These are phyloP conservation scores for Stagonosporopsis tanaceti DNA, from an alignment of 2,329 filamentous ascomycete genomes.

Conservation along the genomic window DNA sequence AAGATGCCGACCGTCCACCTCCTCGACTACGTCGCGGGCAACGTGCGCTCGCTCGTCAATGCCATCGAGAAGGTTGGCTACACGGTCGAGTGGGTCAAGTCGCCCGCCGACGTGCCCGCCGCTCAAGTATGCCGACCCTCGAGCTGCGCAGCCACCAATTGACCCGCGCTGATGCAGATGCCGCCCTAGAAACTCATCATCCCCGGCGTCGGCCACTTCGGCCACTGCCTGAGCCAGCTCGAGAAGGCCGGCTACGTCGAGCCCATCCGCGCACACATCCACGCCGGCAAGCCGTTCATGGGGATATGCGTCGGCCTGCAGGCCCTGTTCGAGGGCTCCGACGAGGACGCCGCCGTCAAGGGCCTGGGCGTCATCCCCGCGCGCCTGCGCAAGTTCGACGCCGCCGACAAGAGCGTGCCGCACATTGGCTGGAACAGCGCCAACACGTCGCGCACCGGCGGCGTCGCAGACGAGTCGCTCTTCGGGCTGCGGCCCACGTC, in stretches of 20 bases:
- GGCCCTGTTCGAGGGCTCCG: slow-evolving; percentile 85
- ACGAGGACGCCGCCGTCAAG: slow-evolving; percentile 74
- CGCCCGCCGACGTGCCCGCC: slow-evolving; percentile 81
- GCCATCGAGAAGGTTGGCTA: slow-evolving; percentile 96
- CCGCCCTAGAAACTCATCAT: slow-evolving; percentile 82
- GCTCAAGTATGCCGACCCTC: slow-evolving; percentile 71
- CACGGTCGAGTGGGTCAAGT: slow-evolving; percentile 88
- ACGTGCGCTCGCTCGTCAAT: slow-evolving; percentile 94
- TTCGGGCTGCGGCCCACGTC: slow-evolving; percentile 81
- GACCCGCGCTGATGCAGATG: slow-evolving; percentile 46
- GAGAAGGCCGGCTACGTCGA: slow-evolving; percentile 82
- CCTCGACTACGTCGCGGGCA: slow-evolving; percentile 92
- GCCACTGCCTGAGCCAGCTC: slow-evolving; percentile 90
- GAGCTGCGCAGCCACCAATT: slow-evolving; percentile 30
- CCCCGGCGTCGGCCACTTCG: slow-evolving; percentile 96
- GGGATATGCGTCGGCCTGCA: slow-evolving; percentile 96
- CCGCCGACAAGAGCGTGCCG: slow-evolving; percentile 84
- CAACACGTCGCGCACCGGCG: slow-evolving; percentile 61
- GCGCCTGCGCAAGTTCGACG: slow-evolving; percentile 77
- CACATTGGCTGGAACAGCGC: slow-evolving; percentile 99
- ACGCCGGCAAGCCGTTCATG: slow-evolving; percentile 95
- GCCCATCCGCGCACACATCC: slow-evolving; percentile 82
- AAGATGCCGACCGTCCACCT: slow-evolving; percentile 79
- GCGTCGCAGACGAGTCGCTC: slow-evolving; percentile 62
- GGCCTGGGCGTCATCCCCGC: slow-evolving; percentile 80